Base-by-base conservation (phyloP, 805 yeast genomes). In the Kluyveromyces starmeri region DNA sequence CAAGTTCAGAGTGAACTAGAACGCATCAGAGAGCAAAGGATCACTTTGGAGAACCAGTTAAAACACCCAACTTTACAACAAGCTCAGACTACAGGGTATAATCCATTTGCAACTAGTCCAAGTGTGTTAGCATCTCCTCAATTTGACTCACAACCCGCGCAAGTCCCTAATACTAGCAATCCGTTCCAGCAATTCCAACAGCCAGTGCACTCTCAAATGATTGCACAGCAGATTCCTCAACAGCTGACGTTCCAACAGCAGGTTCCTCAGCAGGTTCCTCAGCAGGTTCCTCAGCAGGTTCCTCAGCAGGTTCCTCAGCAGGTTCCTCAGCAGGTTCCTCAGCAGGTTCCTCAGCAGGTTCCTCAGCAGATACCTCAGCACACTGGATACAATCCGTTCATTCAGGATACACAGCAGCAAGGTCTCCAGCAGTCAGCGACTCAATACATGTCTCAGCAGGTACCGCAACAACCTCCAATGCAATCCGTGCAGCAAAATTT, bases 1-100 rank as follows among this genome's bases (percentile, higher is more conserved):
- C 51, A 52, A 11, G 58, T 59, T 2, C 62, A 55, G 38, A 48
- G 47, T 32, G 63, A 56, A 24, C 43, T 53, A 25, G 64, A 58
- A 22, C 59, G 47, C 42, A 48, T 50, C 33, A 49, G 55, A 46
- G 54, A 46, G 45, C 57, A 55, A 36, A 61, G 50, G 42, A 47
- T 38, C 23, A 36, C 41, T 20, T 36, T 51, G 43, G 55, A 60
- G 36, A 49, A 50, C 28, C 62, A 59, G 34, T 37, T 55, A 35
- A 48, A 50, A 29, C 43, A 47, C 19, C 60, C 51, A 32, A 32
- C 57, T 4, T 42, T 47, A 11, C 58, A 54, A 21, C 54, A 44
- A 27, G 17, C 13, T 13, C 54, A 51, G 20, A 12, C 11, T 6
- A 34, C 47, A 20, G 41, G 47, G 16, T 46, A 55, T 32, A 55